phyloP scores from a whole-genome alignment of 2,329 filamentous ascomycete species.

The Penicillium sp. region DNA sequence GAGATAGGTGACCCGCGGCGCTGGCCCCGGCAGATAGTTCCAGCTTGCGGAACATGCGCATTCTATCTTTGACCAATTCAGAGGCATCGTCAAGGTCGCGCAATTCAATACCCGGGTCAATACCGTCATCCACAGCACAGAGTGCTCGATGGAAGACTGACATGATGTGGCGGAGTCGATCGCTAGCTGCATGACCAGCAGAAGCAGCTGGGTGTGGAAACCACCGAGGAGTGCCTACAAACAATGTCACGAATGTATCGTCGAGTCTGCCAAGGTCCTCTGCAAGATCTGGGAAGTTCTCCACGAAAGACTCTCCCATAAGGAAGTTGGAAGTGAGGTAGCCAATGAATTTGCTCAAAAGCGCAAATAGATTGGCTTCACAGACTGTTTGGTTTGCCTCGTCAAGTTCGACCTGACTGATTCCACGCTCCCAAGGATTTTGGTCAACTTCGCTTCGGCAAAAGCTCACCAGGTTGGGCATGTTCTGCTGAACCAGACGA shows the following conservation, averaged over 20 bases:
- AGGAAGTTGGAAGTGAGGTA: slow-evolving; percentile 49
- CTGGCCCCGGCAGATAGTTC: slow-evolving; percentile 41
- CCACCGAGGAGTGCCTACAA: slow-evolving; percentile 58
- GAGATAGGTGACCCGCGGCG: slow-evolving; percentile 46
- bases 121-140: slow-evolving; percentile 43
- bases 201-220: slow-evolving; percentile 55
- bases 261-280: slow-evolving; percentile 60
- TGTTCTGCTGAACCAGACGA: slow-evolving; percentile 44
- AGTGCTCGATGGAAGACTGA: slow-evolving; percentile 47
- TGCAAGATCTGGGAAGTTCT: slow-evolving; percentile 55
- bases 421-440: slow-evolving; percentile 61
- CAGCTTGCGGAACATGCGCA: slow-evolving; percentile 41
- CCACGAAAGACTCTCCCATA: slow-evolving; percentile 55
- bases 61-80: slow-evolving; percentile 45
- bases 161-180: slow-evolving; percentile 43
- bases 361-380: slow-evolving; percentile 53
- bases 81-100: slow-evolving; percentile 53
- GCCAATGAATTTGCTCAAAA: slow-evolving; percentile 61
- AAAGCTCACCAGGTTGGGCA: slow-evolving; percentile 62
- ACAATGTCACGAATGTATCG: slow-evolving; percentile 54
- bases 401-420: slow-evolving; percentile 41
- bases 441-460: slow-evolving; percentile 62
- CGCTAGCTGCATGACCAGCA: slow-evolving; percentile 50
- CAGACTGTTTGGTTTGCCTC: slow-evolving; percentile 48
- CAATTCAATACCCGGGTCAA: slow-evolving; percentile 46